phyloP scores from a whole-genome alignment of 352 stramenopile genomes.

The Albugo candida region DNA sequence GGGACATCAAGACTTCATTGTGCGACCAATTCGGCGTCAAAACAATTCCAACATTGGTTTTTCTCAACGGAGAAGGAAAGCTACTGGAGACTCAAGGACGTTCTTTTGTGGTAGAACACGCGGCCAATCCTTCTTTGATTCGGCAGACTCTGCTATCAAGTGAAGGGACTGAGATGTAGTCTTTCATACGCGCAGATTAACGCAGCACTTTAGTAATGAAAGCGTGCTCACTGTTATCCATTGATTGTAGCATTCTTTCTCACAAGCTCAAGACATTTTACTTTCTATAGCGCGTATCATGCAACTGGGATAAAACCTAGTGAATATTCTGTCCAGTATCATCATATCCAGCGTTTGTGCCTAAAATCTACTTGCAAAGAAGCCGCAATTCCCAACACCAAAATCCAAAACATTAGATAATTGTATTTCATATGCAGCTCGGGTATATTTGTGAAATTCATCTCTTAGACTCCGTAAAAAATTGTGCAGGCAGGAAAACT shows the following conservation, averaged over 20 bases:
- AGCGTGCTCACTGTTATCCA: too few species aligned
- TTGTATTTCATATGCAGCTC: slow-evolving; percentile 65
- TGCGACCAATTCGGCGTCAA: slow-evolving; percentile 73
- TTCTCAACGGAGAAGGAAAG: slow-evolving; percentile 77
- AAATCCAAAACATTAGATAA: slow-evolving; percentile 68
- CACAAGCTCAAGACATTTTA: too few species aligned
- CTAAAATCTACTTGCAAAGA: slow-evolving; percentile 62
- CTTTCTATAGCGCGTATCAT: too few species aligned
- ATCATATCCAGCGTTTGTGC: slow-evolving; percentile 70
- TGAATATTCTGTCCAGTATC: not conserved
- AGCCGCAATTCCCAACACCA: slow-evolving; percentile 46
- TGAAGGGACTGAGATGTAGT: too few species aligned
- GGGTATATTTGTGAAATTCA: slow-evolving; percentile 83
- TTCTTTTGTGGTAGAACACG: too few species aligned
- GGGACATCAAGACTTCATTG: slow-evolving; percentile 58
- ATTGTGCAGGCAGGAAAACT: slow-evolving; percentile 73
- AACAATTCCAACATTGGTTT: slow-evolving; percentile 79
- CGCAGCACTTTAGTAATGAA: too few species aligned
- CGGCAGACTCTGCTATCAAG: too few species aligned
- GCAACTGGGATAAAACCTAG: too few species aligned
- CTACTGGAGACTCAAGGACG: slow-evolving; percentile 51
- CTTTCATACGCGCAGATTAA: too few species aligned
- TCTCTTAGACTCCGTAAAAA: slow-evolving; percentile 79
- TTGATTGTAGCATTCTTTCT: too few species aligned
- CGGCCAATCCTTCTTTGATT: too few species aligned